Evolutionary conservation across 2,329 filamentous ascomycete species (phyloP).

Genomic region (Alternaria sp.): DNA sequence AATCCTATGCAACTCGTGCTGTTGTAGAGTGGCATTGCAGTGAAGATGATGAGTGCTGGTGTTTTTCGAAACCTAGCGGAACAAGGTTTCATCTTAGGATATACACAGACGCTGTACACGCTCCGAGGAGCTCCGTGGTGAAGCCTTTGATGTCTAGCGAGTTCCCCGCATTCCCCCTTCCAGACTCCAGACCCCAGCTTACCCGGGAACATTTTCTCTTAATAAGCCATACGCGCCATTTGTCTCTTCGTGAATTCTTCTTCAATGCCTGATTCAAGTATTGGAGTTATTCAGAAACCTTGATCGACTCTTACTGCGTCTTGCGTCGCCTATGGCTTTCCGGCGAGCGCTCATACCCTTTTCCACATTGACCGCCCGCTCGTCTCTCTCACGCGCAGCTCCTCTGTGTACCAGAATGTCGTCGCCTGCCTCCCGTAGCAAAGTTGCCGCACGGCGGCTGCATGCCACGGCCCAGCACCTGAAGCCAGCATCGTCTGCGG

Average conservation of each 20-base stretch:
- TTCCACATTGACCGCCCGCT: constrained; percentile 52
- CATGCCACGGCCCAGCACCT: constrained; percentile 65
- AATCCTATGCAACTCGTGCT: too few species aligned
- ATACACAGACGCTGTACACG: constrained; percentile 16
- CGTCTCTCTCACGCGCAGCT: constrained; percentile 48
- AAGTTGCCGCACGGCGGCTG: constrained; percentile 57
- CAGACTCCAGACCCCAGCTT: constrained; percentile 9
- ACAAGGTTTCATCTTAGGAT: too few species aligned
- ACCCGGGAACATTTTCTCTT: constrained; percentile 27
- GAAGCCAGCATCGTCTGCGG: constrained; percentile 58
- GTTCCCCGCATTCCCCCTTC: too few species aligned
- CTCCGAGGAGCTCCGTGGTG: constrained; percentile 14
- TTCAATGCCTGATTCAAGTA: not conserved
- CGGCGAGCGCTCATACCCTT: constrained; percentile 57
- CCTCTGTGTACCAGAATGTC: constrained; percentile 53
- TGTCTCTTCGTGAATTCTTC: constrained; percentile 9
- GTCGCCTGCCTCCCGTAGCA: constrained; percentile 46
- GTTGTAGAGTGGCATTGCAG: too few species aligned
- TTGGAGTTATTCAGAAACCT: not conserved
- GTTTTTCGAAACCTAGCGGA: too few species aligned
- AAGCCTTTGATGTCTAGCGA: constrained; percentile 19
- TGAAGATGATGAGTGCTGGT: too few species aligned
- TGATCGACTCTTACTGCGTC: constrained; percentile 2
- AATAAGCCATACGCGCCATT: constrained; percentile 20
- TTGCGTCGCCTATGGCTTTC: constrained; percentile 52